phyloP scores from a whole-genome alignment of 257 asterid genomes.

The Lycium barbarum region DNA sequence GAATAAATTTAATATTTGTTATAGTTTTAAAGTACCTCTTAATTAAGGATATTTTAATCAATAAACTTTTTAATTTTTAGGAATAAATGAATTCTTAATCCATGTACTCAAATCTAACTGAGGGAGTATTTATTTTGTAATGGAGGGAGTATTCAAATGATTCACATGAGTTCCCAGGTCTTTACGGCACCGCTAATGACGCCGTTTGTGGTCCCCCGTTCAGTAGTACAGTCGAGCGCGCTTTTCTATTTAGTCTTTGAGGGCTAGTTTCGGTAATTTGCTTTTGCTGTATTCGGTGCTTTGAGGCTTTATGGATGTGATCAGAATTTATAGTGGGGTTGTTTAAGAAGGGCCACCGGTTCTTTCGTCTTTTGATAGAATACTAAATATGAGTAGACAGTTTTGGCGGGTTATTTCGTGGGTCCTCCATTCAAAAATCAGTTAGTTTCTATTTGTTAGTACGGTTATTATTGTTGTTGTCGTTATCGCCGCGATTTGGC shows the following conservation, averaged over 20 bases:
- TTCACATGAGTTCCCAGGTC: not conserved
- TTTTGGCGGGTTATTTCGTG: conserved; percentile 10
- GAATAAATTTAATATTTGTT: too few species aligned
- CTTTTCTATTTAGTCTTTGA: not conserved
- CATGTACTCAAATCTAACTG: too few species aligned
- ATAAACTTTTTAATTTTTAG: too few species aligned
- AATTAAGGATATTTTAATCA: too few species aligned
- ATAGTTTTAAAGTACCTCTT: too few species aligned
- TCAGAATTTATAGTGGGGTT: not conserved
- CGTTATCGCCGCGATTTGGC: not conserved
- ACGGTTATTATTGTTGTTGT: not conserved
- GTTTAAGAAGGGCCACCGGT: conserved; percentile 17
- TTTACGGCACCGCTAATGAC: conserved; percentile 27
- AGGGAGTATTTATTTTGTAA: too few species aligned
- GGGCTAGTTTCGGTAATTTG: conserved; percentile 18
- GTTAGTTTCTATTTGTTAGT: not conserved
- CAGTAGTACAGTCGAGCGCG: not conserved
- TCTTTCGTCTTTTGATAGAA: not conserved
- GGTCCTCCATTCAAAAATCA: conserved; percentile 30
- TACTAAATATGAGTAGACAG: not conserved
- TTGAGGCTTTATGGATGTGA: not conserved
- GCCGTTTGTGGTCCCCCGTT: conserved; percentile 30
- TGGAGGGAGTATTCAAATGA: not conserved
- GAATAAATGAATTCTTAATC: too few species aligned
- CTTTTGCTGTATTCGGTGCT: conserved; percentile 30